Evolutionary conservation across 2,329 filamentous ascomycete species (phyloP).

Genomic region (Aspergillus sp.): DNA sequence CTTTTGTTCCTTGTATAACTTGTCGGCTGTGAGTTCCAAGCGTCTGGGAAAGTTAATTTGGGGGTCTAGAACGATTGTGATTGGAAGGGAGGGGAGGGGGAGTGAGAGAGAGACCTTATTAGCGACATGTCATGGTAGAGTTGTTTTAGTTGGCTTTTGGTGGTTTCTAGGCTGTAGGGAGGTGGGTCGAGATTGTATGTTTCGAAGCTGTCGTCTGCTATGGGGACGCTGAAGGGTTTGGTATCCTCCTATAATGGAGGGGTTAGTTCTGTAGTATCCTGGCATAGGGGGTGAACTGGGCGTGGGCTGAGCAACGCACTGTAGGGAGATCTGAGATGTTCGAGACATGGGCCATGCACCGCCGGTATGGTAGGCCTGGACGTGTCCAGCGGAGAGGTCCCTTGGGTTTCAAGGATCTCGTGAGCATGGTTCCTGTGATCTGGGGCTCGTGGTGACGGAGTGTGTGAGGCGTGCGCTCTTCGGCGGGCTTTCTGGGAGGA

Average conservation of each 20-base stretch:
- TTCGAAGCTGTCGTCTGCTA: conserved; percentile 96
- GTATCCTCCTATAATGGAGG: conserved; percentile 69
- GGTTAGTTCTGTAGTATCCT: background rate
- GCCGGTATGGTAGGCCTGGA: conserved; percentile 9
- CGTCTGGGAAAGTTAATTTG: conserved; percentile 59
- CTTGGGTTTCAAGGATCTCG: conserved; percentile 10
- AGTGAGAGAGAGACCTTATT: conserved; percentile 61
- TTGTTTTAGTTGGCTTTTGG: conserved; percentile 92
- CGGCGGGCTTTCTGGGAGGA: background rate
- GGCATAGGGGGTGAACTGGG: background rate
- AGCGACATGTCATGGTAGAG: conserved; percentile 97
- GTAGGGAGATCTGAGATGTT: conserved; percentile 17
- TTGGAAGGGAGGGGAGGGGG: background rate
- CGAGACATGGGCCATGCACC: conserved; percentile 21
- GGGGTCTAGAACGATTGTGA: background rate
- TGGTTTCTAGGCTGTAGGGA: conserved; percentile 81
- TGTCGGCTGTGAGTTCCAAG: conserved; percentile 97
- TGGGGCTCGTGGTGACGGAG: background rate
- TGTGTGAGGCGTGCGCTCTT: background rate
- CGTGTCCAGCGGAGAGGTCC: conserved; percentile 3
- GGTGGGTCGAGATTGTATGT: conserved; percentile 96
- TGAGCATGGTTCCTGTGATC: conserved; percentile 13
- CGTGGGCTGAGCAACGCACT: conserved; percentile 9
- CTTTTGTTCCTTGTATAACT: conserved; percentile 99
- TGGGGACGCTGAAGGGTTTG: conserved; percentile 79